These are phyloP conservation scores for Bipolaris bicolor DNA, from an alignment of 2,329 filamentous ascomycete genomes.

Conservation along the genomic window DNA sequence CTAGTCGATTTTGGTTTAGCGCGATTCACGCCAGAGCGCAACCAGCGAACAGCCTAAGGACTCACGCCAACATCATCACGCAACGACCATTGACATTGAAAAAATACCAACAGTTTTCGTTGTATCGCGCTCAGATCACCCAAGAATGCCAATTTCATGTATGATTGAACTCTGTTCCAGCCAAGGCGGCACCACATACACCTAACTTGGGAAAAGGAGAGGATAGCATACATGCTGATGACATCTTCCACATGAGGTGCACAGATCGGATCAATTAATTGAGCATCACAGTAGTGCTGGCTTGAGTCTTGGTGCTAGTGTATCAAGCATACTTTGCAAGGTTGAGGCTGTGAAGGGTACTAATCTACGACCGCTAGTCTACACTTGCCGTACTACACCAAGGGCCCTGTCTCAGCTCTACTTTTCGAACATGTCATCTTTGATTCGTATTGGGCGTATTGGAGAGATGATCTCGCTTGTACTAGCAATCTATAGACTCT, in stretches of 20 bases:
- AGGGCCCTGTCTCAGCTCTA: neutral
- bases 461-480: neutral
- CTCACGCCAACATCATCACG: constrained; percentile 5
- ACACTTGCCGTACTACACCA: neutral
- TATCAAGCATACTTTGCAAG: no score
- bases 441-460: neutral
- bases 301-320: neutral
- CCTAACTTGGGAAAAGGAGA: neutral
- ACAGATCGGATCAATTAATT: neutral
- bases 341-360: neutral
- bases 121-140: rapidly evolving
- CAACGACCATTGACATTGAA: neutral
- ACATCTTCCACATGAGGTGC: neutral
- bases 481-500: neutral
- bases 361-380: neutral
- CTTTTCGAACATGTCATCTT: neutral
- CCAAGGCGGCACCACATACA: neutral
- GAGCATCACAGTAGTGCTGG: no score
- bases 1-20: constrained; percentile 16
- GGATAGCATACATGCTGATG: neutral
- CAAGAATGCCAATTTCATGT: neutral
- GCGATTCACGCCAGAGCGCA: neutral
- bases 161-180: neutral
- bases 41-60: neutral
- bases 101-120: neutral